These are phyloP conservation scores for Flaveria ramosissima DNA, from an alignment of 129 eudicot species.

Conservation along the genomic window DNA sequence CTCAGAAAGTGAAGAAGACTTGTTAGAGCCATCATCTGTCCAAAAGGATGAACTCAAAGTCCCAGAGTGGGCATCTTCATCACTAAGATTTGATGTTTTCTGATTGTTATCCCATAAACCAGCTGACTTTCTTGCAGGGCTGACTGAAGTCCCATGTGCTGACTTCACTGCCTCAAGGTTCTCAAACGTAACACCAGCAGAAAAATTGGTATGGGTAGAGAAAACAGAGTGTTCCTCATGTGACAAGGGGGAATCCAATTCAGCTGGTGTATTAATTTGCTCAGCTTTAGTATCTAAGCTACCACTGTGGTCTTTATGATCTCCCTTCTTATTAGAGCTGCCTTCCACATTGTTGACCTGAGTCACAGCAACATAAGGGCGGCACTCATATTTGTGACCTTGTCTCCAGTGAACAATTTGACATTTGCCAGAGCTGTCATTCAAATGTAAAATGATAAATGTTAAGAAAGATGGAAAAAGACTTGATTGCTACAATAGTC, in stretches of 20 bases:
- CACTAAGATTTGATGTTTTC: conserved; percentile 28
- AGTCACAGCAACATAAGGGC: conserved; percentile 38
- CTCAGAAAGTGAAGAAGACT: conserved; percentile 43
- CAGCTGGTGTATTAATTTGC: conserved; percentile 32
- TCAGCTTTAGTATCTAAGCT: conserved; percentile 33
- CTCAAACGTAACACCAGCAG: conserved; percentile 19
- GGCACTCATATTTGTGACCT: conserved; percentile 90
- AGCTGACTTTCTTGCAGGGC: conserved; percentile 20
- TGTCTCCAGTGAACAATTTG: conserved; percentile 95
- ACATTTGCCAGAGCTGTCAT: conserved; percentile 85
- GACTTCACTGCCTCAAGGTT: conserved; percentile 37
- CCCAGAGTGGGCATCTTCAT: conserved; percentile 33
- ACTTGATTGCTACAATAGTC: not conserved
- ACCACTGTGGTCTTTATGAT: conserved; percentile 32
- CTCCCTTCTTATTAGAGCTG: conserved; percentile 34
- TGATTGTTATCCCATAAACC: conserved; percentile 25
- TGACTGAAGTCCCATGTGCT: conserved; percentile 21
- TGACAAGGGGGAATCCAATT: conserved; percentile 8
- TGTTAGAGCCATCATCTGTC: conserved; percentile 39
- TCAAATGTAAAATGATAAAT: conserved; percentile 18
- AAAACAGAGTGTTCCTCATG: conserved; percentile 27
- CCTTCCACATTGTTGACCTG: conserved; percentile 31
- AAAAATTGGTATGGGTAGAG: conserved; percentile 22
- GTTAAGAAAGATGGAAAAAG: not conserved
- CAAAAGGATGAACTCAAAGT: conserved; percentile 38